Conservation (phyloP, 2,329 filamentous ascomycete genomes). For the Xylariales sp. region DNA sequence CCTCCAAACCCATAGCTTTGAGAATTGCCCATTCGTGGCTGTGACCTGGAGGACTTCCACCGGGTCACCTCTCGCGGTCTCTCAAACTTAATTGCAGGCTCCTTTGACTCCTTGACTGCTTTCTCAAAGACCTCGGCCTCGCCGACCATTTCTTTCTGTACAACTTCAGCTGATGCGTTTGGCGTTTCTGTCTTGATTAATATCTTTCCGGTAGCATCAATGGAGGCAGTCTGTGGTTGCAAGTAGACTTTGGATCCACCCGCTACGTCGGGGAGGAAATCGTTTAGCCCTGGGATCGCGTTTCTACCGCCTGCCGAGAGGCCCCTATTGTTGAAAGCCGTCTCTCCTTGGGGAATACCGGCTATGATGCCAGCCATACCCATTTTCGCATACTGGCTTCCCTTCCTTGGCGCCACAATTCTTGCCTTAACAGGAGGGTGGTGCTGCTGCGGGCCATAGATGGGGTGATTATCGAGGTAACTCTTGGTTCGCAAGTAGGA, state of each 20-base stretch:
- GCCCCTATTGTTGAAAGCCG: constrained; percentile 32
- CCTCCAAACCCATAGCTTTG: not conserved
- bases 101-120: constrained; percentile 9
- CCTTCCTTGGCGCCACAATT: constrained; percentile 41
- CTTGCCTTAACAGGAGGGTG: constrained; percentile 46
- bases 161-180: constrained; percentile 20
- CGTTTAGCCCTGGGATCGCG: constrained; percentile 25
- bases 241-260: constrained; percentile 55
- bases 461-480: constrained; percentile 54
- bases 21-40: too few species aligned
- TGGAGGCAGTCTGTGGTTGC: constrained; percentile 35
- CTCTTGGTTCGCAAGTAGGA: constrained; percentile 55
- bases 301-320: not conserved
- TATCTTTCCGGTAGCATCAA: constrained; percentile 48
- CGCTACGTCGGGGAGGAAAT: constrained; percentile 40
- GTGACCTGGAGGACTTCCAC: too few species aligned
- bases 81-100: not conserved
- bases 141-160: constrained; percentile 12
- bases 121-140: constrained; percentile 4
- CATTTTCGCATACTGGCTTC: constrained; percentile 34
- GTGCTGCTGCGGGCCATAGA: constrained; percentile 53
- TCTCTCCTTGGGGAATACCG: constrained; percentile 36
- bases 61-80: too few species aligned
- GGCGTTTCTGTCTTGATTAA: constrained; percentile 38
- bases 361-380: constrained; percentile 53